Percentiles rank a stretch among this genome's conserved stretches.
Conservation (phyloP, 108 stramenopile genomes). For the Pseudonitzschia pungens region DNA sequence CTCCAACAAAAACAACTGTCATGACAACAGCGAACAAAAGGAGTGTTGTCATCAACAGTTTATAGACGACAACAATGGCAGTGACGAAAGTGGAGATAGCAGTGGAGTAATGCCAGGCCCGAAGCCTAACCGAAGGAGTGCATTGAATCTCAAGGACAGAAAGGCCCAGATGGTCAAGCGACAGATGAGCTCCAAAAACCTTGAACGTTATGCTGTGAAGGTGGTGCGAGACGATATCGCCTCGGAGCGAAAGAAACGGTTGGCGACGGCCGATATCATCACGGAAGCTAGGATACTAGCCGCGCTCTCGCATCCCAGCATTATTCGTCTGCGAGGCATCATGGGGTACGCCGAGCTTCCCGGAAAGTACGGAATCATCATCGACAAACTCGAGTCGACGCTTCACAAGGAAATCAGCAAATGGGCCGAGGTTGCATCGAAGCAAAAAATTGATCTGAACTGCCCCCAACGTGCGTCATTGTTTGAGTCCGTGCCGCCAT, state of each 20-base stretch:
- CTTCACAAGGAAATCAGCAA: constrained; percentile 48
- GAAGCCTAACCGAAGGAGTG: not conserved
- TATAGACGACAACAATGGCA: not conserved
- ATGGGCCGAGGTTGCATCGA: constrained; percentile 39
- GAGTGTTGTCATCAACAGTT: not conserved
- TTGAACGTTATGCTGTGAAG: constrained; percentile 53
- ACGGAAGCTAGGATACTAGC: constrained; percentile 64
- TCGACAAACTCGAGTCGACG: constrained; percentile 55
- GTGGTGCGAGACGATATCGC: constrained; percentile 23
- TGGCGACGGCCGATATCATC: constrained; percentile 45
- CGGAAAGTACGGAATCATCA: constrained; percentile 46
- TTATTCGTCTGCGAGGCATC: constrained; percentile 56
- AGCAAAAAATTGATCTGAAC: constrained; percentile 1
- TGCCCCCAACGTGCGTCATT: not conserved
- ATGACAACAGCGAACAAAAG: not conserved
- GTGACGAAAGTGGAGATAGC: not conserved
- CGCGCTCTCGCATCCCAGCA: constrained; percentile 57
- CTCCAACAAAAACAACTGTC: not conserved
- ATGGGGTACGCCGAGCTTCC: constrained; percentile 41
- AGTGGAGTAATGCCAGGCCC: not conserved
- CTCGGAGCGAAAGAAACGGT: constrained; percentile 22
- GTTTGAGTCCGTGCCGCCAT: not conserved
- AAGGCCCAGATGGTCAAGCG: constrained; percentile 9
- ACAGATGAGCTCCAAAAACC: not conserved
- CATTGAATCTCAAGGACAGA: not conserved